Conservation (phyloP, 208 protist genomes). For the Trypanosomatidae sp. region DNA sequence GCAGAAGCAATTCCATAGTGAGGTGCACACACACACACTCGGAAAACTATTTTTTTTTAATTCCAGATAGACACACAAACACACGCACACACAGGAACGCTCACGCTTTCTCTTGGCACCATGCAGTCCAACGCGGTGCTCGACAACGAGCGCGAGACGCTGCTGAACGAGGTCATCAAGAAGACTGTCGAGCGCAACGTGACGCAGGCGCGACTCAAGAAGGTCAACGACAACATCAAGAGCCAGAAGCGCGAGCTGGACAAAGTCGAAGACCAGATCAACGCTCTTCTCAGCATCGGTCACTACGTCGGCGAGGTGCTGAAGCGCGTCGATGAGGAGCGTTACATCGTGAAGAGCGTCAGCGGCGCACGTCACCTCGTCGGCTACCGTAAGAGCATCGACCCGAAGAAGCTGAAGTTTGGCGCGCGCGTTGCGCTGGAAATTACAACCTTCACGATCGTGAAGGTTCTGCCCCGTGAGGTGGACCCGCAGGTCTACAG, state of each 20-base stretch:
- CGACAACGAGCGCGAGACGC: conserved; percentile 59
- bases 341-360: conserved; percentile 99
- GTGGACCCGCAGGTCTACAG: conserved; percentile 99
- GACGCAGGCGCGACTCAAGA: conserved; percentile 51
- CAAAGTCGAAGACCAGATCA: conserved; percentile 97
- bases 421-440: conserved; percentile 98
- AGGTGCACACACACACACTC: too few relatives aligned
- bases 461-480: conserved; percentile 98
- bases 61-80: too few relatives aligned
- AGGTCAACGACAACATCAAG: conserved; percentile 40
- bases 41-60: too few relatives aligned
- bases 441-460: conserved; percentile 99
- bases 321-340: conserved; percentile 92
- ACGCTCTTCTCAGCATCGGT: conserved; percentile 98
- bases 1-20: too few relatives aligned
- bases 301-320: conserved; percentile 99
- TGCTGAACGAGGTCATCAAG: conserved; percentile 54
- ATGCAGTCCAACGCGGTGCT: conserved; percentile 65
- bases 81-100: too few relatives aligned
- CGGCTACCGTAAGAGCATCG: conserved; percentile 95
- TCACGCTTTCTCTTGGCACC: too few relatives aligned
- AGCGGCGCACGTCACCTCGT: conserved; percentile 99
- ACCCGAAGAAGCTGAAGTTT: conserved; percentile 94
- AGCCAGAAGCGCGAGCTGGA: conserved; percentile 92
- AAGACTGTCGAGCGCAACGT: conserved; percentile 61